Evolutionary conservation across 1,284 basidiomycete genomes (phyloP).

Genomic region (Abortiporus biennis): DNA sequence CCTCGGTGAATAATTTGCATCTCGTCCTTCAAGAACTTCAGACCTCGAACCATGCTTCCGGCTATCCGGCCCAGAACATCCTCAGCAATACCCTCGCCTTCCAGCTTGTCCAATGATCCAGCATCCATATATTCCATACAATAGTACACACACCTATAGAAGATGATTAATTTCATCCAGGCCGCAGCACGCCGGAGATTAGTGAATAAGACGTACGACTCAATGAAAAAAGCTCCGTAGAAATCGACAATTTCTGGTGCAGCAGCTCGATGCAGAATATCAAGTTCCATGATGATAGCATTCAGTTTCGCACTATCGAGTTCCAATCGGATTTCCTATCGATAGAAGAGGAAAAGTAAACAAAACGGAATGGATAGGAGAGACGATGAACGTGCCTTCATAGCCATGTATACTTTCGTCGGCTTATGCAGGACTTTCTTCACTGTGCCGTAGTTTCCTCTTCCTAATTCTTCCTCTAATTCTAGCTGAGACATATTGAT

Average conservation of each 20-base stretch:
- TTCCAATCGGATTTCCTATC: conserved; percentile 95
- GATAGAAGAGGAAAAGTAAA: conserved; percentile 5
- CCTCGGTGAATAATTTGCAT: conserved; percentile 96
- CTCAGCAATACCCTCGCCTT: conserved; percentile 71
- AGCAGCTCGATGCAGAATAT: conserved; percentile 91
- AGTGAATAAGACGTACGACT: conserved; percentile 62
- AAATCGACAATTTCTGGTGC: conserved; percentile 95
- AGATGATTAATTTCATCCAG: no score
- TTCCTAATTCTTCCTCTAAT: conserved; percentile 88
- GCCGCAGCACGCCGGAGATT: no score
- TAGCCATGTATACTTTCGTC: conserved; percentile 95
- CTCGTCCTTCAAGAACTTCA: conserved; percentile 94
- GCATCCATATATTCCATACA: conserved; percentile 99
- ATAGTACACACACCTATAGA: conserved; percentile 70
- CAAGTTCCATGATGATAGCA: conserved; percentile 97
- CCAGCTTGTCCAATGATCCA: conserved; percentile 87
- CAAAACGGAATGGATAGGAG: neutral
- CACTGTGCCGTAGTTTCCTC: conserved; percentile 96
- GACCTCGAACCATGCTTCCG: conserved; percentile 79
- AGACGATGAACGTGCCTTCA: conserved; percentile 70
- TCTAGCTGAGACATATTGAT: conserved; percentile 97
- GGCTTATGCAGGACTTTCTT: conserved; percentile 93
- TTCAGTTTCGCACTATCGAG: conserved; percentile 92
- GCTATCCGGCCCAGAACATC: conserved; percentile 84
- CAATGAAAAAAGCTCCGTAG: conserved; percentile 98